Conservation (phyloP, 768 basidiomycete genomes). For the Kwoniella sp. region DNA sequence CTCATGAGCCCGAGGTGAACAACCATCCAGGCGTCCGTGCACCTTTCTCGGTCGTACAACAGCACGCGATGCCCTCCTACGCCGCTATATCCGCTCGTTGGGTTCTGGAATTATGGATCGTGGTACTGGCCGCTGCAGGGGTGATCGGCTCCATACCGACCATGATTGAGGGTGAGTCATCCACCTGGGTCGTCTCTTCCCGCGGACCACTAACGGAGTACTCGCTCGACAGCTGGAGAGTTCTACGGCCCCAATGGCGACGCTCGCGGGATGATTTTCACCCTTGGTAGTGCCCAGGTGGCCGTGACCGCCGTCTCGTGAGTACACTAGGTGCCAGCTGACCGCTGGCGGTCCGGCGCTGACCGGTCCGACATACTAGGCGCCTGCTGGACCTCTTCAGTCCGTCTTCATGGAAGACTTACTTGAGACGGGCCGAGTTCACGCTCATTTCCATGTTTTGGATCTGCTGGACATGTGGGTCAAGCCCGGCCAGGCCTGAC, state of each 20-base stretch:
- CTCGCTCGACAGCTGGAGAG: no score
- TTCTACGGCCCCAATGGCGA: slow-evolving; percentile 26
- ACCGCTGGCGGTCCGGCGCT: no score
- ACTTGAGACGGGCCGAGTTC: slow-evolving; percentile 38
- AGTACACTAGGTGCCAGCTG: no score
- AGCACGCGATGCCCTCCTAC: background rate
- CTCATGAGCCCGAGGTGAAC: no score
- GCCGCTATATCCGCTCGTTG: slow-evolving; percentile 12
- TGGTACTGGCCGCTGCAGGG: slow-evolving; percentile 13
- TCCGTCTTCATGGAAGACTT: slow-evolving; percentile 32
- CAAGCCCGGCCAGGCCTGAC: no score
- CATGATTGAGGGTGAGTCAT: slow-evolving; percentile 18
- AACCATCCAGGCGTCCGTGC: no score
- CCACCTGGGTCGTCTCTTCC: no score
- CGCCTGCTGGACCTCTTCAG: slow-evolving; percentile 14
- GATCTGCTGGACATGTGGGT: slow-evolving; percentile 45
- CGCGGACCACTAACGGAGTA: no score
- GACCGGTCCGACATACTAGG: no score
- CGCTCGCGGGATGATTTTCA: slow-evolving; percentile 23
- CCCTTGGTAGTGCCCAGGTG: slow-evolving; percentile 11
- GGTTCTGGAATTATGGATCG: slow-evolving; percentile 20
- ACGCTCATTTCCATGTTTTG: slow-evolving; percentile 33
- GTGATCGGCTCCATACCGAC: slow-evolving; percentile 26
- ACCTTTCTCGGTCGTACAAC: no score
- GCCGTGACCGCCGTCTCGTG: no score